Conservation (phyloP, 148 eudicot genomes). For the Rheum nobile region DNA sequence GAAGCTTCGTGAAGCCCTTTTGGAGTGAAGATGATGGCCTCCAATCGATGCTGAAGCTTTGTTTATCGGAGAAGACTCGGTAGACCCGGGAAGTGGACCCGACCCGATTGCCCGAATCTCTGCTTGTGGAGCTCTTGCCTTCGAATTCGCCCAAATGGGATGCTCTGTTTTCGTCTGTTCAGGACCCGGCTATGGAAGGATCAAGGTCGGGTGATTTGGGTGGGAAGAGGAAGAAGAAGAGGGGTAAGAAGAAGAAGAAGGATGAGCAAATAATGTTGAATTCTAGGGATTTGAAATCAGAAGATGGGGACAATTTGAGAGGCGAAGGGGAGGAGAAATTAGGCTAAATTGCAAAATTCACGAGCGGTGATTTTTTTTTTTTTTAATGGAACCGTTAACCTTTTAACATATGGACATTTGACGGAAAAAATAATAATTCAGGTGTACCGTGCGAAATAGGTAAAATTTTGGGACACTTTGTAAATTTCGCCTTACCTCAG, state of each 20-base stretch:
- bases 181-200: conserved; percentile 15
- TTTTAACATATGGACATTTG: too few species aligned
- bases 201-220: conserved; percentile 3
- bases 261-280: conserved; percentile 15
- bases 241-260: conserved; percentile 36
- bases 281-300: conserved; percentile 11
- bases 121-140: conserved; percentile 38
- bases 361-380: too few species aligned
- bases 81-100: conserved; percentile 15
- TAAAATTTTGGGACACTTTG: too few species aligned
- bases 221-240: conserved; percentile 24
- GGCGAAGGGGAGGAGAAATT: neutral
- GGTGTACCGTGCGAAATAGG: too few species aligned
- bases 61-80: conserved; percentile 9
- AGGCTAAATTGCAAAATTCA: too few species aligned
- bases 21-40: conserved; percentile 6
- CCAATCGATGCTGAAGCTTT: conserved; percentile 7
- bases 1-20: neutral
- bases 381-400: too few species aligned
- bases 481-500: too few species aligned
- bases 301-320: neutral
- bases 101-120: conserved; percentile 20
- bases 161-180: conserved; percentile 13
- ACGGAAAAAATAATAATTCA: too few species aligned
- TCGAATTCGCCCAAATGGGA: conserved; percentile 32